Base-by-base conservation (phyloP, 768 basidiomycete species). In the Boletales sp. region DNA sequence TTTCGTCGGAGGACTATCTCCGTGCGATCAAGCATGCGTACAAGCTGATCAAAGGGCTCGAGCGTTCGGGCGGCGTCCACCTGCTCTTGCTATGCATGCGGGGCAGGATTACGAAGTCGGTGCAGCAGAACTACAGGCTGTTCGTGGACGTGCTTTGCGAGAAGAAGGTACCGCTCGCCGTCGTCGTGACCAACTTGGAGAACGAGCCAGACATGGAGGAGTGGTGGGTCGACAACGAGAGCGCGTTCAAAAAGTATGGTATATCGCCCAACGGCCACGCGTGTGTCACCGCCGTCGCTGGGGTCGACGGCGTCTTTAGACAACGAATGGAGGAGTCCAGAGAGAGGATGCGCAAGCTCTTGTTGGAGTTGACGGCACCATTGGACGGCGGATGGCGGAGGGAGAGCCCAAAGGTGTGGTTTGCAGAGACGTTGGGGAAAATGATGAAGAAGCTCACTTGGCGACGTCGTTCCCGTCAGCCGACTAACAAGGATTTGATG, bases 101-200 rank as follows among this genome's bases (percentile, higher is more conserved):
- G 8, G 71, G 64, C 8, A 63, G 73, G 54, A 65, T 75, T 55
- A 72, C 61, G 8, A 64, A 66, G 19, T 55, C 67, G 1, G 58
- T 68, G 45, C 56, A 66, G 35, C 66, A 67, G 45, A 77, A 75
- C 49, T 77, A 72, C 63, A 60, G 47, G 34, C 34, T 75, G 29
- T 74, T 75, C 49, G 53, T 52, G 45, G 61, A 73, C 6, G 61
- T 75, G n/a, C 61, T 76, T 15, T 76, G 75, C 43, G 65, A 62
- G 29, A 50, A 49, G 37, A 47, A 64, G 30, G 72, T 75, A 27
- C 73, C 76, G 2, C 61, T 70, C 17, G 60, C 65, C 2, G 40
- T 77, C n/a, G 67, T 67, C 27, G 50, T 76, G 34, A 76, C 73
- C 8, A 56, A 72, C 38, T 58, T 77, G 35, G 75, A 74, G 55